Base-by-base conservation (phyloP, 148 eudicot genomes). In the Rheum nobile region DNA sequence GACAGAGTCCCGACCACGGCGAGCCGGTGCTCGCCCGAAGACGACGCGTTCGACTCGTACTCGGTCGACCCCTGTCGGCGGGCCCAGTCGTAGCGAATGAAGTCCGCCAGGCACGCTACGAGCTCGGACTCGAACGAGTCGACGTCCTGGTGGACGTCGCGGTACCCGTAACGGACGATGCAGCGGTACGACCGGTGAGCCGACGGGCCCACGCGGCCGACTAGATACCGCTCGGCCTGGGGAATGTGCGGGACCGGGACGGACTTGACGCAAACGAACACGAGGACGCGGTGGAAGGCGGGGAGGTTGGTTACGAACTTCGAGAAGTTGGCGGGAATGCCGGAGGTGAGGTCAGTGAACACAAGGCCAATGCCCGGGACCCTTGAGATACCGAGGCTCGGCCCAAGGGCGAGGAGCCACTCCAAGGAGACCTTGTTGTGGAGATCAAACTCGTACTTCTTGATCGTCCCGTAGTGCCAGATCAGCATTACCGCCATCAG, bases 291-390 rank as follows among this genome's bases (percentile, higher is more conserved):
- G 77, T 88, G 92, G 52, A 88, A 85, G 65, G 92, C 92, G 2
- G 90, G 92, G 26, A 88, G 84, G 81, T 88, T 88, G 19, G 92
- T 88, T 11, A 88, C 85, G 32, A 88, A 88, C 72, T 86, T 89
- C 21, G 87, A 88, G 67, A 88, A 88, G 17, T 86, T 82, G 4
- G 90, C 87, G 5, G 92, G 92, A 72, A 88, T 81, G 3, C 92
- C 92, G 0, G 81, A 82, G 28, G 79, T 83, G 34, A 88, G 78
- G 79, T 86, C 84, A 7, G 92, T 83, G 79, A 79, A 86, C 21
- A 88, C 78, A 21, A 88, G 79, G 31, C 92, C 92, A 9, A 88
- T 86, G 44, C 92, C 92, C 1, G 92, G 87, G 69, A 88, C 92
- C 8, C 90, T 79, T 32, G 85, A 88, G 90, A 88, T 83, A 28